Conservation (phyloP, 2,329 filamentous ascomycete species). For the Drechmeria coniospora region DNA sequence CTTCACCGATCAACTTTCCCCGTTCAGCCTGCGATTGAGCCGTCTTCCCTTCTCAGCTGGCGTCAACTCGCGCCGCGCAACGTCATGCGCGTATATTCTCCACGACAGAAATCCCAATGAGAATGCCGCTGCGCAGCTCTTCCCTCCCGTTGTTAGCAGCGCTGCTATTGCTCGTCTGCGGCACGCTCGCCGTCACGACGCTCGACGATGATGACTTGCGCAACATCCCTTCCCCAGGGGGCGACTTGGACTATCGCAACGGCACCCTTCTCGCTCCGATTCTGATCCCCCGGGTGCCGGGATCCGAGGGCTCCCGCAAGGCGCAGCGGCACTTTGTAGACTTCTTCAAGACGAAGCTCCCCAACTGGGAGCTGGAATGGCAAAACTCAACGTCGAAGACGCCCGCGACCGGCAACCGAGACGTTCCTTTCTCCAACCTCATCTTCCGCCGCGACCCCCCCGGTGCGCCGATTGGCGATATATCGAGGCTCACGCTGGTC, state of each 20-base stretch:
- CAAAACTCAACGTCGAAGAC: constrained; percentile 86
- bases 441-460: constrained; percentile 82
- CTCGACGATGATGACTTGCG: constrained; percentile 64
- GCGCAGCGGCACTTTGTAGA: constrained; percentile 70
- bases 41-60: no score
- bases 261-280: constrained; percentile 74
- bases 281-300: constrained; percentile 74
- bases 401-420: constrained; percentile 52
- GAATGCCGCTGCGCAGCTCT: constrained; percentile 1
- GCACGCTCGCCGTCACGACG: constrained; percentile 24
- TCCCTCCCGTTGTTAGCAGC: constrained; percentile 1
- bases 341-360: constrained; percentile 64
- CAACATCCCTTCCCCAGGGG: constrained; percentile 53
- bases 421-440: constrained; percentile 75
- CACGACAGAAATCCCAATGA: background rate
- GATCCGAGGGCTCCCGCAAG: constrained; percentile 56
- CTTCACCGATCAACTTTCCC: no score
- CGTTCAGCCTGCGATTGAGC: no score
- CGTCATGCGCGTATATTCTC: background rate
- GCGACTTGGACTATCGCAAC: constrained; percentile 63
- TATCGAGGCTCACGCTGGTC: constrained; percentile 69
- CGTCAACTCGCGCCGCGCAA: background rate
- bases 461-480: constrained; percentile 57
- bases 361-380: constrained; percentile 64
- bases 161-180: constrained; percentile 7